Evolutionary conservation across 805 yeast genomes (phyloP).

Genomic region (Lipomyces sp.): DNA sequence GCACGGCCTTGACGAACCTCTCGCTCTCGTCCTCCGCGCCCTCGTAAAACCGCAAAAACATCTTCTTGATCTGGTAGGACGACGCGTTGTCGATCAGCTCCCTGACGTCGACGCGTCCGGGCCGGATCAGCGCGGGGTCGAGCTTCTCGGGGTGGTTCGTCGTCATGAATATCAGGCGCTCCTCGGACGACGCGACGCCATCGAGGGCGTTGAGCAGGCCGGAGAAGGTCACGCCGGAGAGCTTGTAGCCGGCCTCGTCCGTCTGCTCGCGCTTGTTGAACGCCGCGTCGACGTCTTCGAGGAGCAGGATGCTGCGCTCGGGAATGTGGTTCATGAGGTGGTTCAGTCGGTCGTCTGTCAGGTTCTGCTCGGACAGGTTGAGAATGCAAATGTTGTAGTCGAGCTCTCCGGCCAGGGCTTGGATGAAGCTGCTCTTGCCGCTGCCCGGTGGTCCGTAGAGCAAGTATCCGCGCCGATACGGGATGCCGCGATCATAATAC

Average conservation of each 20-base stretch:
- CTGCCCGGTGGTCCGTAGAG: conserved; percentile 97
- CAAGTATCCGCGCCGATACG: conserved; percentile 91
- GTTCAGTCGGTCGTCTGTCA: conserved; percentile 91
- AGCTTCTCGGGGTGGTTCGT: conserved; percentile 93
- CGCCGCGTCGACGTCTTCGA: conserved; percentile 97
- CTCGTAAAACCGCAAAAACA: conserved; percentile 87
- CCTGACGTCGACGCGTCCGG: conserved; percentile 90
- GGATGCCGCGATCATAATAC: conserved; percentile 96
- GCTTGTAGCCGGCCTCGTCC: conserved; percentile 65
- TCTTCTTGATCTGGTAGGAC: conserved; percentile 66
- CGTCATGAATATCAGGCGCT: conserved; percentile 94
- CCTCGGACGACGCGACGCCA: conserved; percentile 97
- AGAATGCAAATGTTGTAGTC: conserved; percentile 93
- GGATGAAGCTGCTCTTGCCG: conserved; percentile 94
- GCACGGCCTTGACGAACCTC: conserved; percentile 47
- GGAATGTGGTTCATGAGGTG: conserved; percentile 97
- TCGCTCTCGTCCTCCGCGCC: conserved; percentile 44
- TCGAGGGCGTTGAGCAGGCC: conserved; percentile 91
- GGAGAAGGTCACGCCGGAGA: conserved; percentile 90
- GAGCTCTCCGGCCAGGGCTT: conserved; percentile 92
- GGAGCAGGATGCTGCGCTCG: conserved; percentile 72
- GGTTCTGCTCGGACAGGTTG: conserved; percentile 82
- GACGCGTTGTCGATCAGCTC: conserved; percentile 84
- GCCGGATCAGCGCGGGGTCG: conserved; percentile 90
- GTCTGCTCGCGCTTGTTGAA: conserved; percentile 77